A percentile compares a stretch with the other conserved stretches of the same genome.
Conservation (phyloP, 768 basidiomycete species). For the Hericium rajendrae region DNA sequence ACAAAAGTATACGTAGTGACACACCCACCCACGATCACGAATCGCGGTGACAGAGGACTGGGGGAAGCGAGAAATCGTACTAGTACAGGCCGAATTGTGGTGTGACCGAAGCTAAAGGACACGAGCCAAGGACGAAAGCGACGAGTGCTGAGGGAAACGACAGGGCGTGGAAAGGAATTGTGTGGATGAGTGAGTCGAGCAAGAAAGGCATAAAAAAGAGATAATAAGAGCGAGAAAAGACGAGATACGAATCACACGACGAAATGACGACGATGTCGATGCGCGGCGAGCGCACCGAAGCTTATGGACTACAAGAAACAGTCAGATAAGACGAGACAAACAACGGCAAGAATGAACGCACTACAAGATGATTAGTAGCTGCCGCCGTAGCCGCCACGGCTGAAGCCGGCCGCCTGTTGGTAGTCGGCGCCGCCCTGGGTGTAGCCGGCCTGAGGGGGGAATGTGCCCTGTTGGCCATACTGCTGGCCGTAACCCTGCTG, state of each 20-base stretch:
- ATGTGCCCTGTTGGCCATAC: not conserved
- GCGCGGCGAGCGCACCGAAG: not conserved
- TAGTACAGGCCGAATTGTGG: constrained; percentile 38
- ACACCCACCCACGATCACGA: constrained; percentile 12
- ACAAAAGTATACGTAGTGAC: not conserved
- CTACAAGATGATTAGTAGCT: constrained; percentile 13
- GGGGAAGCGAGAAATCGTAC: constrained; percentile 21
- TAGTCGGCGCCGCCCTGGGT: constrained; percentile 3
- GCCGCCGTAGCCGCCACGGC: not conserved
- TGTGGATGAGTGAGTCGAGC: constrained; percentile 28
- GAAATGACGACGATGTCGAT: too few relatives aligned
- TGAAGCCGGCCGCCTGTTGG: constrained; percentile 10
- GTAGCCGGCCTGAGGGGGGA: not conserved
- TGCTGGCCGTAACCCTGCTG: constrained; percentile 3
- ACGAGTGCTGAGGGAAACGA: constrained; percentile 31
- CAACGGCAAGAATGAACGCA: not conserved
- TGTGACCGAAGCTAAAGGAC: constrained; percentile 28
- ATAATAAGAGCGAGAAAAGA: not conserved
- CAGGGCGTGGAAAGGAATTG: constrained; percentile 27
- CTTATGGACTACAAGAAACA: not conserved
- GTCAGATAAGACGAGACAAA: not conserved
- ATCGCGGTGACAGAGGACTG: constrained; percentile 7
- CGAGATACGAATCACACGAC: not conserved
- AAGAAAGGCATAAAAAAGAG: constrained; percentile 10
- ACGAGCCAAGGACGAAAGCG: constrained; percentile 30